Evolutionary conservation across 257 asterid species (phyloP), one percentile per base, ranked within the genome.

Genomic region (Nicotiana knightiana): DNA sequence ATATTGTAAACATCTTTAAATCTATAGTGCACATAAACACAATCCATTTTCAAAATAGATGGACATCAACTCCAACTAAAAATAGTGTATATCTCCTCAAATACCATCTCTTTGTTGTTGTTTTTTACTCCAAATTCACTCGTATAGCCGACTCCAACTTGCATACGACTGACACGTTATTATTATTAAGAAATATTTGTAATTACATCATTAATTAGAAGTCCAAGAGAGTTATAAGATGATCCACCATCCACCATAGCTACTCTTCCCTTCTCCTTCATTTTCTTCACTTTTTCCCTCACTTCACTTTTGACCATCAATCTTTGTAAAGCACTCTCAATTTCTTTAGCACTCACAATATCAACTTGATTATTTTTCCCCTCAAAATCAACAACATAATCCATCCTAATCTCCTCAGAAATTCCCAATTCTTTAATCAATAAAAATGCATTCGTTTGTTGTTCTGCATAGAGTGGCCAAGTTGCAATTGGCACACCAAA

Each of bases 261-360:
- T 17, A 10, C 67, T 53, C 85, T 79, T 2, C 89, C 79, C 48
- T 62, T 86, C 39, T 55, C 79, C 57, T 75, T 35, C 84, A 86
- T 88, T 32, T 90, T 90, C 83, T 85, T 87, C 84, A 89, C 85
- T 82, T 91, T 93, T 67, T 46, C 1, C 81, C 90, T 87, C 48
- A 90, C 83, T 6, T 81, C 86, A 66, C 83, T 86, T 18, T 84
- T 12, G 1, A 35, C 15, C 58, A 37, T 70, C 46, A 86, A 68
- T 39, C 79, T 73, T 13, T 21, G 6, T 46, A 73, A 46, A 48
- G 8, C 63, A 0, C 32, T 9, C 32, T 68, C 85, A 39, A 87
- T 82, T 64, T 79, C 85, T 32, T 82, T 75, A 1, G 84, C 63
- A 24, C 57, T 62, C 5, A 80, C 83, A 2, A 57, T 5, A 30